Evolutionary conservation across 208 protist species (phyloP).

Genomic region (Balamuthia mandrillaris): DNA sequence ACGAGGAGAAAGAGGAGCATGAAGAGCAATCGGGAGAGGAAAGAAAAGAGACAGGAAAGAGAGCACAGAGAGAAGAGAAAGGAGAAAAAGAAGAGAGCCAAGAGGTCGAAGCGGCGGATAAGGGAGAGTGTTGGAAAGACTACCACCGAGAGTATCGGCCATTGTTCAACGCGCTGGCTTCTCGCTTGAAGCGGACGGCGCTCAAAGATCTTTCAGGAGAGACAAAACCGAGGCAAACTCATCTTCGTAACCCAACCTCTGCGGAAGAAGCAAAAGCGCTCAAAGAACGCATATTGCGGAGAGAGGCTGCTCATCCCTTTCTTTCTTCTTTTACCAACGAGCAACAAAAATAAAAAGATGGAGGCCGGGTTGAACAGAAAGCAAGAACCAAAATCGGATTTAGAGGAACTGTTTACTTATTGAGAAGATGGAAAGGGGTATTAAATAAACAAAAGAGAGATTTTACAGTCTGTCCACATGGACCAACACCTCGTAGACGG

Average conservation of each 20-base stretch:
- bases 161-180: background rate
- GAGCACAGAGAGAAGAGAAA: background rate
- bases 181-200: background rate
- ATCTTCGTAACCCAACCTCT: conserved; percentile 2
- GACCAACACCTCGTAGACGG: conserved; percentile 3
- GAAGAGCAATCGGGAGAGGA: background rate
- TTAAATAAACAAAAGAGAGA: no score
- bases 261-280: background rate
- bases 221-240: background rate
- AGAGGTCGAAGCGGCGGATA: background rate
- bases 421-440: no score
- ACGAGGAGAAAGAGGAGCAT: background rate
- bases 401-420: no score
- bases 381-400: no score
- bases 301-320: no score
- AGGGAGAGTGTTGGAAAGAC: background rate
- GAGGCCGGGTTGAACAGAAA: no score
- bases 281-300: no score
- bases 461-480: no score
- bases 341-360: no score
- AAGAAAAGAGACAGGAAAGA: background rate
- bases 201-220: background rate
- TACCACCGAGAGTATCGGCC: no score
- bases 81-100: background rate
- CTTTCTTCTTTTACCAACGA: no score